Evolutionary conservation across 1,284 basidiomycete species (phyloP).

Genomic region (Xerocomus subilludens): DNA sequence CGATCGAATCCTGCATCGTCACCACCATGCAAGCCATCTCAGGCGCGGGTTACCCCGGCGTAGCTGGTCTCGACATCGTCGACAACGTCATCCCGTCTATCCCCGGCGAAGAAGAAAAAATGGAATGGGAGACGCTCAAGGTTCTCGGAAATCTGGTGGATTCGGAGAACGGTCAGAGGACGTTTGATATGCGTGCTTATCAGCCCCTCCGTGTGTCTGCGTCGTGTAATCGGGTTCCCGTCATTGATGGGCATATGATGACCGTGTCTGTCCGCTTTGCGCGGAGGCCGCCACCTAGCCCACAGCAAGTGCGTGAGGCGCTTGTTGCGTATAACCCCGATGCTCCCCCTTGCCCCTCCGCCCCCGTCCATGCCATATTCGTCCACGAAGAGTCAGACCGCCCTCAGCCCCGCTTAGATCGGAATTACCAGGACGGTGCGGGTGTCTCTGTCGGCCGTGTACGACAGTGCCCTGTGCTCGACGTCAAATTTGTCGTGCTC

Average conservation of each 20-base stretch:
- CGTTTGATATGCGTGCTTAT: constrained; percentile 88
- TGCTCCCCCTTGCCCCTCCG: constrained; percentile 87
- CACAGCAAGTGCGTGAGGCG: constrained; percentile 89
- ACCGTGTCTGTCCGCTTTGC: constrained; percentile 90
- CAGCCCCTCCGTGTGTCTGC: constrained; percentile 90
- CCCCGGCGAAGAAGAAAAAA: constrained; percentile 97
- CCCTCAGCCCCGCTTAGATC: constrained; percentile 94
- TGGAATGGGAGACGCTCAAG: constrained; percentile 98
- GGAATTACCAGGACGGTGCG: constrained; percentile 91
- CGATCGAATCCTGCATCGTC: constrained; percentile 89
- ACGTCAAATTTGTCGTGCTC: constrained; percentile 96
- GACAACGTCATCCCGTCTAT: constrained; percentile 99
- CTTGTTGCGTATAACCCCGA: constrained; percentile 81
- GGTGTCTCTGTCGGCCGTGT: constrained; percentile 94
- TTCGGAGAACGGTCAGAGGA: constrained; percentile 63
- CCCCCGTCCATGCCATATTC: constrained; percentile 87
- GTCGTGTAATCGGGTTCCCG: constrained; percentile 91
- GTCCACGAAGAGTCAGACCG: constrained; percentile 94
- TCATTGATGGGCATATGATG: constrained; percentile 92
- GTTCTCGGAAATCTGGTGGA: constrained; percentile 87
- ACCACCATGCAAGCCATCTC: constrained; percentile 99
- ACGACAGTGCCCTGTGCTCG: constrained; percentile 89
- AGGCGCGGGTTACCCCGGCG: constrained; percentile 96
- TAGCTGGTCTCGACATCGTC: constrained; percentile 90
- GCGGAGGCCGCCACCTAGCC: constrained; percentile 81